Base-by-base conservation (phyloP, 805 yeast species). In the Brettanomyces nanus region DNA sequence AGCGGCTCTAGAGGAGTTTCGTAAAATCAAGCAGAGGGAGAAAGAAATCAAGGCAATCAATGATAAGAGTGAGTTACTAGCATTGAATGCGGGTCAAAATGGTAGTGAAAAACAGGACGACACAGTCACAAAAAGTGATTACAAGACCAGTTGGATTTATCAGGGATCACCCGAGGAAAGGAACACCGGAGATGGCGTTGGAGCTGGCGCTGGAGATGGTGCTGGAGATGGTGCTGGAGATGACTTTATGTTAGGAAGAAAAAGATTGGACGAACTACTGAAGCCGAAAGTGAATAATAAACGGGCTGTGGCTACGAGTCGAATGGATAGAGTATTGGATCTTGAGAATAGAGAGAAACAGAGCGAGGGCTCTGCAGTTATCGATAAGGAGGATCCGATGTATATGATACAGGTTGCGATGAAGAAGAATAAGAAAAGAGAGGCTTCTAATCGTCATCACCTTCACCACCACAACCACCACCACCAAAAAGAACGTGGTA, bases 121-220 rank as follows among this genome's bases (percentile, higher is more conserved):
- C 13, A 13, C 9, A 10, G 25, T 33, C 52, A 60, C 23, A 50
- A 59, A 4, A 41, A 52, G 59, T 38, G 61, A 69, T 38, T 20
- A 30, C 10, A 73, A 80, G 36, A 65, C 86, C 18, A 81, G 75
- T 31, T 89, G 97, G 97, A 90, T 90, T 95, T 89, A 89, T 53
- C 73, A 80, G 11, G 75, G 69, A 15, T 14, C n/a, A 18, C 66
- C 75, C 3, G 48, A 53, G 4, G 40, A 36, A 30, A 17, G 48
- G 33, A 14, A 47, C 6, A 37, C 37, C 19, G n/a, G 46, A 45
- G 5, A 50, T 44, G 13, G 2, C n/a, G n/a, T n/a, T n/a, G n/a
- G n/a, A n/a, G 52, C 48, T 4, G 46, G 49, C 5, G 52, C 45
- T 21, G 64, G 65, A 1, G 62, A 65, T n/a, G 80, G 21, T 7